Evolutionary conservation across 257 asterid species (phyloP), one percentile per base, ranked within the genome.

Genomic region (Ocimum tenuiflorum): DNA sequence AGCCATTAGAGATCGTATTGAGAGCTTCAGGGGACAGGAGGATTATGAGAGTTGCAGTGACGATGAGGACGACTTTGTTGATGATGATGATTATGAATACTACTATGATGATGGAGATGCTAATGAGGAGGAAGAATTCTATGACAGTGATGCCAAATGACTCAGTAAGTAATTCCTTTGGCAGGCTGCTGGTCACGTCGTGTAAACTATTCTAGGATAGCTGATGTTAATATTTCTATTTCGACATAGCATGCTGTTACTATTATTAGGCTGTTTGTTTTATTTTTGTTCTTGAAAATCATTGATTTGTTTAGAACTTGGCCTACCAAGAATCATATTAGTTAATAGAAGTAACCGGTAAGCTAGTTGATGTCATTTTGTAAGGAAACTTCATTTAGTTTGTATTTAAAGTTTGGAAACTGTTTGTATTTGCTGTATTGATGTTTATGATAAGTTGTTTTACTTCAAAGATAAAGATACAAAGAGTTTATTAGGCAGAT

Each of bases 1-100:
- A 7, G 82, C 85, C 71, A 80, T 80, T 31, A 63, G 82, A 55
- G 85, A 80, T 67, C 72, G 80, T 18, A 80, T 80, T 51, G 89
- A 76, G 64, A 76, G 84, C n/a, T 43, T 79, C 68, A 72, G 69
- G 69, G 84, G 83, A 23, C 83, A 81, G 23, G 31, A 15, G 5
- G 69, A 66, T 15, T 66, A 56, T 19, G 52, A 58, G 65, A 80
- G 38, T 50, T 59, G 60, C 38, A 74, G 58, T 6, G 79, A 65
- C 10, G 65, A 73, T 12, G 75, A 81, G 8, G 73, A 64, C 1
- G 74, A 67, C 1, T 65, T 50, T 43, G 72, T 18, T 3, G 79
- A 70, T n/a, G 78, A 77, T 0, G 76, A 68, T 22, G 80, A 71
- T 1, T 73, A 55, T 6, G 76, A 49, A 12, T 69, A 59, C 52